Base-by-base conservation (phyloP, 2,329 filamentous ascomycete genomes). In the Aspergillus uvarum region DNA sequence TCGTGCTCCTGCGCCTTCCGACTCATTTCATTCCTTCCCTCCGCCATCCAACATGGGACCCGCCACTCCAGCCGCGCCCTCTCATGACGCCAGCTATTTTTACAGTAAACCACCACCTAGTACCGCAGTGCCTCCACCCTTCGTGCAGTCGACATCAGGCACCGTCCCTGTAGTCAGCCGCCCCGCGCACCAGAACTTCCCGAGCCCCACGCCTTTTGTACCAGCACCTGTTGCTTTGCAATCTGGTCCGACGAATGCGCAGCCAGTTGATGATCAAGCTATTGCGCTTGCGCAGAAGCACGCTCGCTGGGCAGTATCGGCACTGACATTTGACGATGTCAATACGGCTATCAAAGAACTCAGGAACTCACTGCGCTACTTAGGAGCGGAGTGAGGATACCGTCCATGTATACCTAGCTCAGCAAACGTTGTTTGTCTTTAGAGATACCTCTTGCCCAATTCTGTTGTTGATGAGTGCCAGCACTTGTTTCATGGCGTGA, bases 221-320 rank as follows among this genome's bases (percentile, higher is more conserved):
- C 48, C 67, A 7, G 58, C 71, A 29, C 59, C 66, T 4, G 60
- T 10, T 12, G 24, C 52, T 54, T 48, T 67, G 5, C 35, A 57
- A 32, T 61, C 68, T 12, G 63, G 63, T 47, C 65, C 71, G 38
- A 54, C 60, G 11, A 64, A 62, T 35, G 61, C 72, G 19, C 72
- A 75, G n/a, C 68, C 70, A 5, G 68, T 81, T 5, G 83, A 89
- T 11, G 91, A 96, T 64, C 89, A 92, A 60, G 82, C 89, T 0
- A 89, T 97, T 38, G 80, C 86, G 38, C 85, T 88, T 68, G 94
- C 95, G 4, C 92, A 96, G 74, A 99, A 98, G 74, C 95, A 98
- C 78, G 93, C 94, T 2, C 92, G 92, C 70, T 99, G 92, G 91
- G 95, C 95, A 0, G 96, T 98, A 47, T 97, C 93, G 11, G 95